phyloP scores from a whole-genome alignment of 441 rosid species.

The Adansonia gregorii region DNA sequence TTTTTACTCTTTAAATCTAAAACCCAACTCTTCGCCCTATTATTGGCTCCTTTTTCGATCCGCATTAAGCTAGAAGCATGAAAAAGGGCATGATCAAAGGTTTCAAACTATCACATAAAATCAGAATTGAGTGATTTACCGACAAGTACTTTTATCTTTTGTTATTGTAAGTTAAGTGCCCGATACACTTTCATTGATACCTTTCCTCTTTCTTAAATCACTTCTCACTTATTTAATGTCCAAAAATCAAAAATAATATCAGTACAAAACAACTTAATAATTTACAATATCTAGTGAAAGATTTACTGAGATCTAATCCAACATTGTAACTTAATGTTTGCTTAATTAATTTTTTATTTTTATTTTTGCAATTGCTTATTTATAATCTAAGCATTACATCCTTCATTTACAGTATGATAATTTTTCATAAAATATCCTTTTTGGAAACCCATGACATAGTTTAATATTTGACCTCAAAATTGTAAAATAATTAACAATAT shows the following conservation, averaged over 20 bases:
- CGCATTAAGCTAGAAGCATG: too few species aligned
- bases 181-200: background rate
- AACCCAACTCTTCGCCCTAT: too few species aligned
- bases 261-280: slow-evolving; percentile 1
- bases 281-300: slow-evolving; percentile 32
- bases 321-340: background rate
- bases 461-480: slow-evolving; percentile 40
- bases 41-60: too few species aligned
- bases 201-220: background rate
- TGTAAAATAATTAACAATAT: slow-evolving; percentile 5
- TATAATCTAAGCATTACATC: slow-evolving; percentile 34
- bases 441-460: slow-evolving; percentile 25
- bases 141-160: slow-evolving; percentile 12
- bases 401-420: slow-evolving; percentile 24
- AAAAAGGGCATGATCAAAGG: too few species aligned
- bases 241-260: background rate
- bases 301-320: slow-evolving; percentile 31
- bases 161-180: background rate
- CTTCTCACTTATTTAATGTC: background rate
- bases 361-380: background rate
- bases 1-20: too few species aligned
- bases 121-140: background rate
- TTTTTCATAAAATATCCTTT: slow-evolving; percentile 25
- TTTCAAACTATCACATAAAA: background rate
- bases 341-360: too few species aligned